phyloP scores from a whole-genome alignment of 345 rosid genomes.

The Turnera subulata region DNA sequence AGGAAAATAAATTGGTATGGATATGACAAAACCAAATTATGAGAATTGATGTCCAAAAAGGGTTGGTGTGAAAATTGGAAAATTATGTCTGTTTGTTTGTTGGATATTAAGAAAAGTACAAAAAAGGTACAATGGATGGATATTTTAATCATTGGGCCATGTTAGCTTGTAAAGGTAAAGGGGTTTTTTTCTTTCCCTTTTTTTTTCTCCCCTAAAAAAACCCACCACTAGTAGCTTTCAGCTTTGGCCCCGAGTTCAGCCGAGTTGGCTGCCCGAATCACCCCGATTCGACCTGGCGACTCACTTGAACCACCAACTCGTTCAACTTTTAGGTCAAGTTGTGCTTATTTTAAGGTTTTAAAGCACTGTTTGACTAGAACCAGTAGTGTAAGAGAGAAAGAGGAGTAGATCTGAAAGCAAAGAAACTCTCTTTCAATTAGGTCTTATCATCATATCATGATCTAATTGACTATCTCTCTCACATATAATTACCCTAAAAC shows the following conservation, averaged over 20 bases:
- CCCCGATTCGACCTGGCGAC: conserved; percentile 10
- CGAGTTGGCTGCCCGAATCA: not conserved
- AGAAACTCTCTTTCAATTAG: conserved; percentile 21
- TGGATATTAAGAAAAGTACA: conserved; percentile 7
- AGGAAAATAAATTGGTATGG: too few relatives aligned
- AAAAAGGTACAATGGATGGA: not conserved
- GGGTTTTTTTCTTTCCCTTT: too few relatives aligned
- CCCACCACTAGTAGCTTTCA: too few relatives aligned
- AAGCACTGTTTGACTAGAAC: conserved; percentile 27
- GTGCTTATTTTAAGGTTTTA: conserved; percentile 9
- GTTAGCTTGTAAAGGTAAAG: too few relatives aligned
- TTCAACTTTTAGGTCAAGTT: conserved; percentile 27
- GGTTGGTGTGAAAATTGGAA: too few relatives aligned
- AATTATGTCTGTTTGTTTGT: too few relatives aligned
- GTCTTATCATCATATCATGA: conserved; percentile 37
- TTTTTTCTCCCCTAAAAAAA: too few relatives aligned
- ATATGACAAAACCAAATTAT: too few relatives aligned
- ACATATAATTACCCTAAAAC: not conserved
- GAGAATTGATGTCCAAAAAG: too few relatives aligned
- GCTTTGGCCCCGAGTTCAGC: not conserved
- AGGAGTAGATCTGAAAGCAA: conserved; percentile 43
- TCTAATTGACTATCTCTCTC: conserved; percentile 31
- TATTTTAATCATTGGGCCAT: conserved; percentile 3
- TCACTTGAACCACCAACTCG: conserved; percentile 13
- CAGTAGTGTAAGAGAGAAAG: conserved; percentile 14